Base-by-base conservation (phyloP, 306 rosid species). In the Heteromeles arbutifolia region DNA sequence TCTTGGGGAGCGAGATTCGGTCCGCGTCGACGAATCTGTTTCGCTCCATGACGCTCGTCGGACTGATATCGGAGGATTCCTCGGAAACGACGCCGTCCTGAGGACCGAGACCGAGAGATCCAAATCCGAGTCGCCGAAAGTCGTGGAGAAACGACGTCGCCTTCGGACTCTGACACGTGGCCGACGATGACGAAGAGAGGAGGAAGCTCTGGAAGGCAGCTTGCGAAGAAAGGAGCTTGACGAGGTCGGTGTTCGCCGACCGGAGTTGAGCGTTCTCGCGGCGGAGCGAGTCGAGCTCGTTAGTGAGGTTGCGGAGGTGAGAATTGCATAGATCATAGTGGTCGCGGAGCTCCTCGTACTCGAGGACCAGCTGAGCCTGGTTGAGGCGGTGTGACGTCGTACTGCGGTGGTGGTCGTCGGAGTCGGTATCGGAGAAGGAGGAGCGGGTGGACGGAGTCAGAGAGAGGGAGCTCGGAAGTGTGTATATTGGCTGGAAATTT, bases 401-500 rank as follows among this genome's bases (percentile, higher is more conserved):
- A 13, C 34, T 72, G 50, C 34, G 39, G 22, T 21, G 39, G 69
- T 68, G 58, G 2, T 58, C 79, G 6, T 74, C 72, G 28, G 67
- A 65, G 22, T 72, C 69, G 4, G 83, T 63, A 21, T 64, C 68
- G 3, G 68, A 64, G 43, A 64, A 64, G 39, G 86, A 80, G 65
- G 88, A 82, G 65, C 76, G 77, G 13, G 87, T 83, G 37, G 91
- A 87, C 0, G 91, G 88, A 43, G 87, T 85, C 28, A 77, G 67
- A 12, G 88, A 87, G 45, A 72, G 78, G 34, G 88, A 70, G 41
- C 70, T 63, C 11, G 86, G 83, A 13, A 83, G 77, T 4, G 82
- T 72, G 54, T 78, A 80, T 52, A 69, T 77, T 41, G 87, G 84
- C 58, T 70, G 88, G 84, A 80, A 80, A 69, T 80, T 69, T 1